Base-by-base conservation (phyloP, 768 basidiomycete genomes). In the Pluteus cervinus region DNA sequence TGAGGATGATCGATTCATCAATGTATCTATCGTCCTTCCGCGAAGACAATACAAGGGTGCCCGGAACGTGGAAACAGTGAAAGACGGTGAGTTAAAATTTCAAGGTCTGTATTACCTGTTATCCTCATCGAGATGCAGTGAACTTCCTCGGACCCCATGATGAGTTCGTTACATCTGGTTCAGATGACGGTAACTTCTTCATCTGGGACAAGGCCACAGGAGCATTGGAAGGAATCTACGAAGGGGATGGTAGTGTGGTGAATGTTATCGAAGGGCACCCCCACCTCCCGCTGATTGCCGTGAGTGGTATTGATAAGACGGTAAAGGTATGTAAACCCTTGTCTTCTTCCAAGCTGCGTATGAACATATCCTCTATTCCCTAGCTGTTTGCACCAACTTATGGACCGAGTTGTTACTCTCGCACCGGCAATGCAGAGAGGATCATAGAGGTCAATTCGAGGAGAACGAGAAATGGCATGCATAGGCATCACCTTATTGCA, bases 191-290 rank as follows among this genome's bases (percentile, higher is more conserved):
- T 2, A 80, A 86, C 52, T 81, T 85, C 57, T 94, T 94, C 54
- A 66, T 92, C 10, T 94, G 90, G 90, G 65, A 75, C 42, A 92
- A 92, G 52, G 56, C 60, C 12, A 71, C 71, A 11, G 81, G 78
- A 1, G 56, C 56, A 9, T 57, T 92, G 7, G 74, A 77, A 37
- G 86, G 83, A 10, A 78, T 94, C 30, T 79, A 86, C 47, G 86
- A 92, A 63, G 90, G 89, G 24, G 90, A 94, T 48, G 68, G 72
- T 16, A 71, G 61, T 35, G 76, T 91, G 3, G 90, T 92, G 11
- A 94, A 93, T 53, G 85, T 85, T 49, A 75, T 94, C 36, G 89
- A 92, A 57, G 78, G 76, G 1, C 88, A 93, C 68, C 75, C 90
- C 0, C 69, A 76, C 29, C 60, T 91, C 11, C 89, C 90, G 0